Conservation (phyloP, 345 rosid species). For the Moringa oleifera region DNA sequence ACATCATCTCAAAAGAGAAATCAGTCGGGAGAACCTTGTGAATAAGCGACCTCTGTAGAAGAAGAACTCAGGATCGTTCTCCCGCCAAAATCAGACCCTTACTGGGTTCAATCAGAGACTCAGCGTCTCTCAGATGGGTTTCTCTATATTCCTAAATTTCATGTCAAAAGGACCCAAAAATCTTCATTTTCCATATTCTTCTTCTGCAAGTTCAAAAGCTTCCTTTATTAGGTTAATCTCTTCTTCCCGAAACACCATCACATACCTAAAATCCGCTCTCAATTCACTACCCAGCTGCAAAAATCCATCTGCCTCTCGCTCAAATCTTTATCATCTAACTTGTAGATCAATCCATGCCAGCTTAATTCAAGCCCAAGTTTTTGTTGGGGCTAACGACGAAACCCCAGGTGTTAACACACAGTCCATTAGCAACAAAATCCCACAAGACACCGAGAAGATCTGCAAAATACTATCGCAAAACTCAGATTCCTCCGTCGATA, state of each 20-base stretch:
- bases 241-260: slow-evolving; percentile 3
- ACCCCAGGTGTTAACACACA: slow-evolving; percentile 18
- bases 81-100: slow-evolving; percentile 1
- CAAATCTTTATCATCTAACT: slow-evolving; percentile 14
- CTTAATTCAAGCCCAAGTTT: slow-evolving; percentile 11
- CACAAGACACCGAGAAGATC: slow-evolving; percentile 42
- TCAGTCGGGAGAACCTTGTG: too few relatives aligned
- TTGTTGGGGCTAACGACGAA: slow-evolving; percentile 5
- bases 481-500: slow-evolving; percentile 22
- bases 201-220: not conserved
- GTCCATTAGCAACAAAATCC: slow-evolving; percentile 15
- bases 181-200: slow-evolving; percentile 3
- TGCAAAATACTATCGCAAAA: slow-evolving; percentile 39
- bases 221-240: not conserved
- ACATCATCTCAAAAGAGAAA: too few relatives aligned
- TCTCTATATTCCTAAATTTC: slow-evolving; percentile 16
- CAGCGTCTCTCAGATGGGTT: slow-evolving; percentile 27
- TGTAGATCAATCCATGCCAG: slow-evolving; percentile 22
- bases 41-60: too few relatives aligned
- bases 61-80: too few relatives aligned
- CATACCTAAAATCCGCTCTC: slow-evolving; percentile 10
- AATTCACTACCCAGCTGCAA: slow-evolving; percentile 8
- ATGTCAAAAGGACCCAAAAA: slow-evolving; percentile 16
- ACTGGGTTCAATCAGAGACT: not conserved
- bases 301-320: slow-evolving; percentile 5